Conservation (phyloP, 228 moss, liverwort and hornwort species). For the Sphagnum magellanicum region DNA sequence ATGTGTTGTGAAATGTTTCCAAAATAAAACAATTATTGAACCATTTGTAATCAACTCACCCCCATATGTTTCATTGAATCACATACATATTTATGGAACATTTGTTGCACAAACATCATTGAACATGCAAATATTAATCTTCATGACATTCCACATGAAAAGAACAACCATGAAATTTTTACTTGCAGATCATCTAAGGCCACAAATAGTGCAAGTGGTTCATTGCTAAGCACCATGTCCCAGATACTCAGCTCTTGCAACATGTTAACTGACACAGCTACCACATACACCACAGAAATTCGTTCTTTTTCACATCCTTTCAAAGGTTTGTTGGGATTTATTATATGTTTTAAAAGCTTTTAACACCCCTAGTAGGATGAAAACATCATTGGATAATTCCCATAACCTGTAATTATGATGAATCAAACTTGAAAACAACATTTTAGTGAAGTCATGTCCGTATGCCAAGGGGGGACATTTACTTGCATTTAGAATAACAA, state of each 20-base stretch:
- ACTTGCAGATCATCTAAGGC: slow-evolving; percentile 46
- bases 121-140: too few relatives aligned
- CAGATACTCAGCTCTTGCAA: slow-evolving; percentile 49
- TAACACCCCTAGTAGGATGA: neutral
- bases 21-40: slow-evolving; percentile 30
- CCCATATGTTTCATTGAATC: slow-evolving; percentile 27
- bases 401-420: slow-evolving; percentile 17
- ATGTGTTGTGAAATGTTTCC: slow-evolving; percentile 29
- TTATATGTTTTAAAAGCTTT: neutral
- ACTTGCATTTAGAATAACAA: slow-evolving; percentile 27
- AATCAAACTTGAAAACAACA: neutral
- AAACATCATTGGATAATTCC: neutral
- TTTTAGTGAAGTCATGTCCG: neutral
- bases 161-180: neutral
- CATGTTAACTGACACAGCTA: slow-evolving; percentile 22
- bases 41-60: slow-evolving; percentile 48
- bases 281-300: slow-evolving; percentile 1
- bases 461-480: neutral
- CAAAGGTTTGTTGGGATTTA: neutral
- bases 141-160: too few relatives aligned
- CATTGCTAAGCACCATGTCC: slow-evolving; percentile 30
- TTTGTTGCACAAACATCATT: neutral
- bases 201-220: slow-evolving; percentile 20
- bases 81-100: slow-evolving; percentile 34
- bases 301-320: neutral